Percentiles rank a stretch among this genome's conserved stretches.
phyloP scores from a whole-genome alignment of 2,329 filamentous ascomycete genomes.

The Elsinoe arachidis region DNA sequence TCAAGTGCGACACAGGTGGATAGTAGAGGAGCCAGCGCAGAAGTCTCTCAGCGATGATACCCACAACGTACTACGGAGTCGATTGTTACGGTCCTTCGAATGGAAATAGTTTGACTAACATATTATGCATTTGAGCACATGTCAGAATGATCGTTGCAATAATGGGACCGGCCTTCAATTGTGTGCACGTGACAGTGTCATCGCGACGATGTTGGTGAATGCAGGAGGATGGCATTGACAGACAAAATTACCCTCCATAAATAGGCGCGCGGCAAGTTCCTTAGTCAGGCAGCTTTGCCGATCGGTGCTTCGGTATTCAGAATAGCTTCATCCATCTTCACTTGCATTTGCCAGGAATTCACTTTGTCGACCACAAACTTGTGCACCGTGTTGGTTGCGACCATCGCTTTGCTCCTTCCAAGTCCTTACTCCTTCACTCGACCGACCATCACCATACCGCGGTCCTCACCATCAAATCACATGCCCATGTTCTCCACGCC shows the following conservation, averaged over 20 bases:
- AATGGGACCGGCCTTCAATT: too few relatives aligned
- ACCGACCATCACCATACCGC: neutral
- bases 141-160: too few relatives aligned
- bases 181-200: too few relatives aligned
- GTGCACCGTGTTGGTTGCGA: too few relatives aligned
- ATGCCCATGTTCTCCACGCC: neutral
- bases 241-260: neutral
- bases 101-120: too few relatives aligned
- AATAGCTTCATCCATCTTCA: neutral
- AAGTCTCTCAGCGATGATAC: too few relatives aligned
- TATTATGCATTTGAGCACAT: too few relatives aligned
- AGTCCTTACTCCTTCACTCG: neutral
- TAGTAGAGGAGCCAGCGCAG: neutral
- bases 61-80: too few relatives aligned
- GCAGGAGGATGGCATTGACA: too few relatives aligned
- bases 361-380: neutral
- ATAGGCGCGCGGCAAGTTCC: neutral
- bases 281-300: conserved; percentile 7
- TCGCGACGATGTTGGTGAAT: too few relatives aligned
- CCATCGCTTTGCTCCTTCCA: too few relatives aligned
- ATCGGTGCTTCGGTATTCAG: neutral
- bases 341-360: neutral
- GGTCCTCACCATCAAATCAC: neutral
- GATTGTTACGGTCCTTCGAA: too few relatives aligned
- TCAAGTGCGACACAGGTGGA: neutral